These are phyloP conservation scores for Cytospora mali DNA, from an alignment of 2,329 filamentous ascomycete species.

Conservation along the genomic window DNA sequence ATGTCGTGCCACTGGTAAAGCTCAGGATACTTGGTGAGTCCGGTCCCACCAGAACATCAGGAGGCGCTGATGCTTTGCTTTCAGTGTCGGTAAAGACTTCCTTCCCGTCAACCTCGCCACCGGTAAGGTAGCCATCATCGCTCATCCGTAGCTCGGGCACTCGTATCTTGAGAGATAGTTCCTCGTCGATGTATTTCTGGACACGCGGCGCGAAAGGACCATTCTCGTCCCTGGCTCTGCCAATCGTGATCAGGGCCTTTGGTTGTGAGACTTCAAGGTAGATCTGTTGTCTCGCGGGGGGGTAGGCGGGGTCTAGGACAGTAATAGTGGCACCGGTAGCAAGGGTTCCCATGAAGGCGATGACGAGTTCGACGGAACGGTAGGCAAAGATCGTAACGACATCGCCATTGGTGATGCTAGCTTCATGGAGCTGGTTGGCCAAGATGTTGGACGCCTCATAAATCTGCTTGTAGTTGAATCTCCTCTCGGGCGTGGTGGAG, in stretches of 20 bases:
- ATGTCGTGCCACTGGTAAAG: conserved; percentile 67
- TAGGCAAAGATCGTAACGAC: conserved; percentile 93
- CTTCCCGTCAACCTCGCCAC: conserved; percentile 64
- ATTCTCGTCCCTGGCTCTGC: conserved; percentile 69
- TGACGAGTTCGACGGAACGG: conserved; percentile 67
- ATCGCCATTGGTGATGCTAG: conserved; percentile 75
- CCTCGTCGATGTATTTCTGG: conserved; percentile 67
- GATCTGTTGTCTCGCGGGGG: conserved; percentile 73
- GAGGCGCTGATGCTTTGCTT: conserved; percentile 57
- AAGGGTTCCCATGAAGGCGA: conserved; percentile 76
- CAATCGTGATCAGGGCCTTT: conserved; percentile 68
- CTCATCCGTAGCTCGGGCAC: conserved; percentile 73
- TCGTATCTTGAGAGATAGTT: conserved; percentile 71
- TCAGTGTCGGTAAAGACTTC: conserved; percentile 65
- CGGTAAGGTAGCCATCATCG: conserved; percentile 70
- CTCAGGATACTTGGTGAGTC: conserved; percentile 77
- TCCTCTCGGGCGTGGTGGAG: conserved; percentile 55
- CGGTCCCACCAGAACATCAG: conserved; percentile 79
- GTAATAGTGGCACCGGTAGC: conserved; percentile 63
- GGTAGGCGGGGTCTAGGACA: conserved; percentile 80
- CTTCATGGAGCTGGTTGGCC: conserved; percentile 75
- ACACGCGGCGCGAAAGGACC: conserved; percentile 54
- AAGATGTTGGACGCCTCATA: conserved; percentile 79
- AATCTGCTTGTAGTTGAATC: conserved; percentile 85
- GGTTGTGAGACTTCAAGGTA: conserved; percentile 76